These are phyloP conservation scores for Eutrema salsugineum DNA, from an alignment of 441 rosid species.

Conservation along the genomic window DNA sequence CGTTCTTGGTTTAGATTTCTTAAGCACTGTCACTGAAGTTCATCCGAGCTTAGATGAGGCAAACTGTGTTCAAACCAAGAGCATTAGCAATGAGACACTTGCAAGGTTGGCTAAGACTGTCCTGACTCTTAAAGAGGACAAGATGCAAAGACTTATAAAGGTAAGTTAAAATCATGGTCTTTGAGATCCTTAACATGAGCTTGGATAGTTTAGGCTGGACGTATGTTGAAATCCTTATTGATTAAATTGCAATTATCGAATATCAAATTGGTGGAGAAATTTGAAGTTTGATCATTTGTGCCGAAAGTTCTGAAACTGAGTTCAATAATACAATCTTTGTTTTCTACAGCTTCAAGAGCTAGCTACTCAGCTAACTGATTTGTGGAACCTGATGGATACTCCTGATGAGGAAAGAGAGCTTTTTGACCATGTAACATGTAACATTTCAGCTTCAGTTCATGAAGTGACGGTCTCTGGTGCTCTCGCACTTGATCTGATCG, in stretches of 20 bases:
- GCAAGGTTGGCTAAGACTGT: constrained; percentile 78
- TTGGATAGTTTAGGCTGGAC: background rate
- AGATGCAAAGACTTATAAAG: constrained; percentile 81
- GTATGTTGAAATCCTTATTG: background rate
- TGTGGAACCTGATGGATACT: constrained; percentile 98
- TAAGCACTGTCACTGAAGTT: constrained; percentile 72
- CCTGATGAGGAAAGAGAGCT: constrained; percentile 64
- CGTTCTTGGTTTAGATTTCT: constrained; percentile 83
- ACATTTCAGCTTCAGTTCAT: constrained; percentile 72
- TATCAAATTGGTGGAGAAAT: background rate
- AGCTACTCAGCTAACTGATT: constrained; percentile 72
- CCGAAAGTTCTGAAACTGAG: background rate
- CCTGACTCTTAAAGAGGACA: constrained; percentile 68
- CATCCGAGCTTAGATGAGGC: constrained; percentile 85
- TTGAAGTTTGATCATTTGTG: background rate
- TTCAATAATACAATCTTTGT: background rate
- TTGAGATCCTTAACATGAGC: constrained; percentile 7
- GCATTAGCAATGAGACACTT: constrained; percentile 86
- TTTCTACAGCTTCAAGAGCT: constrained; percentile 79
- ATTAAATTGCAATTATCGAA: background rate
- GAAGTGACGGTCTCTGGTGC: constrained; percentile 79
- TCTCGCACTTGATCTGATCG: constrained; percentile 78
- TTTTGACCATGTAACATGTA: constrained; percentile 79
- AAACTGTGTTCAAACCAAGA: constrained; percentile 56
- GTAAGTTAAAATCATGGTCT: constrained; percentile 26